Conservation (phyloP, 2,329 filamentous ascomycete genomes). For the Paecilomyces fulvus region DNA sequence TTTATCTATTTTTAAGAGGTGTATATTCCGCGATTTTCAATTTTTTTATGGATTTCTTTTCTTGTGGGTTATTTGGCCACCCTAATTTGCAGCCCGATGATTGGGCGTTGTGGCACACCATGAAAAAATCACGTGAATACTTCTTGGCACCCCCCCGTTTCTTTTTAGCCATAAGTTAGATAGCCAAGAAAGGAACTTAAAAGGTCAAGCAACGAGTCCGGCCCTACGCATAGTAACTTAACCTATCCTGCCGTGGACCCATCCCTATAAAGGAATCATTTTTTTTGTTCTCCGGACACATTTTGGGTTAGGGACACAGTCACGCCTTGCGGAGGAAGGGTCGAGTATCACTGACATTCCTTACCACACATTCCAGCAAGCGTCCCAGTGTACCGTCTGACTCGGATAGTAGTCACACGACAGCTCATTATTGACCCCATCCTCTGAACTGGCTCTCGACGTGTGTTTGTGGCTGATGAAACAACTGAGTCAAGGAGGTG, state of each 20-base stretch:
- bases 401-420: not conserved
- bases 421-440: not conserved
- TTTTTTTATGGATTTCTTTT: not conserved
- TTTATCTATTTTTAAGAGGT: not conserved
- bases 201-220: not conserved
- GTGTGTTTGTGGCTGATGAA: not conserved
- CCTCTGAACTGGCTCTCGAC: not conserved
- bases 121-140: not conserved
- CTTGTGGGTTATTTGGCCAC: not conserved
- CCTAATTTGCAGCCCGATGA: not conserved
- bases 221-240: too few relatives aligned
- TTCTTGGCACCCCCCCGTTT: not conserved
- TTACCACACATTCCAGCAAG: not conserved
- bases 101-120: not conserved
- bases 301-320: not conserved
- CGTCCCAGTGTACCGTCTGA: not conserved
- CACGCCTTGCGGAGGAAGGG: not conserved
- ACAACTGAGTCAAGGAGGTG: too few relatives aligned
- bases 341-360: not conserved
- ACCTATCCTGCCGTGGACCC: too few relatives aligned
- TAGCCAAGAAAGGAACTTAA: not conserved
- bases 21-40: not conserved
- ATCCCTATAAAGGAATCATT: too few relatives aligned
- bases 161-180: too few relatives aligned
- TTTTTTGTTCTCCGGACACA: not conserved